These are phyloP conservation scores for Boletus bicolor DNA, from an alignment of 768 basidiomycete species.

Conservation along the genomic window DNA sequence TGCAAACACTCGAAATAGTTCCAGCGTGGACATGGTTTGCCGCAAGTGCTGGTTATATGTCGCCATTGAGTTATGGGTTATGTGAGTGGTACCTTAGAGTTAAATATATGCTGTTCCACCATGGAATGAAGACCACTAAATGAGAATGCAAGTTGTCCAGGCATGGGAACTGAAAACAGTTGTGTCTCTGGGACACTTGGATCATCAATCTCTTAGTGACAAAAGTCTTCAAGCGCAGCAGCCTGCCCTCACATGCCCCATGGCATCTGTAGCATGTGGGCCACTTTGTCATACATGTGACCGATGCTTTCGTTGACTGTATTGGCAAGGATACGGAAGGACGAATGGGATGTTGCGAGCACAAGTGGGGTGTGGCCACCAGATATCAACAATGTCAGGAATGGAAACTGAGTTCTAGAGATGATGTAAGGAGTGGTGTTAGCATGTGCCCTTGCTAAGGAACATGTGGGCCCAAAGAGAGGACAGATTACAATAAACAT, in stretches of 20 bases:
- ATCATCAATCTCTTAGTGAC: conserved; percentile 33
- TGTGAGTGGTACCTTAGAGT: conserved; percentile 32
- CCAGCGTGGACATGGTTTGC: conserved; percentile 81
- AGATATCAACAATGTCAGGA: conserved; percentile 83
- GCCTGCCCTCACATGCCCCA: conserved; percentile 68
- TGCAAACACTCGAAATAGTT: conserved; percentile 94
- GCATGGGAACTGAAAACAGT: conserved; percentile 48
- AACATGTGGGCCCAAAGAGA: neutral
- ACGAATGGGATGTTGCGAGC: conserved; percentile 55
- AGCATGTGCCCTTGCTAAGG: conserved; percentile 89
- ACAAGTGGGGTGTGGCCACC: conserved; percentile 94
- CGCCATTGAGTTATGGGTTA: conserved; percentile 96
- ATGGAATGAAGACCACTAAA: conserved; percentile 75
- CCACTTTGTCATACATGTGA: conserved; percentile 79
- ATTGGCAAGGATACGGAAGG: conserved; percentile 69
- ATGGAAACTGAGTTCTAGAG: conserved; percentile 63
- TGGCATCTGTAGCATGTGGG: conserved; percentile 62
- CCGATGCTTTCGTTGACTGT: conserved; percentile 77
- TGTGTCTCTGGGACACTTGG: conserved; percentile 30
- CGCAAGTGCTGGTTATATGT: conserved; percentile 93
- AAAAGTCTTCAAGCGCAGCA: conserved; percentile 76
- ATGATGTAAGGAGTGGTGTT: conserved; percentile 68
- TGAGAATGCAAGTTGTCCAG: conserved; percentile 64
- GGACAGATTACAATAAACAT: neutral
- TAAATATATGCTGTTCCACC: conserved; percentile 55